Base-by-base conservation (phyloP, 345 rosid species). In the Syzygium aqueum region DNA sequence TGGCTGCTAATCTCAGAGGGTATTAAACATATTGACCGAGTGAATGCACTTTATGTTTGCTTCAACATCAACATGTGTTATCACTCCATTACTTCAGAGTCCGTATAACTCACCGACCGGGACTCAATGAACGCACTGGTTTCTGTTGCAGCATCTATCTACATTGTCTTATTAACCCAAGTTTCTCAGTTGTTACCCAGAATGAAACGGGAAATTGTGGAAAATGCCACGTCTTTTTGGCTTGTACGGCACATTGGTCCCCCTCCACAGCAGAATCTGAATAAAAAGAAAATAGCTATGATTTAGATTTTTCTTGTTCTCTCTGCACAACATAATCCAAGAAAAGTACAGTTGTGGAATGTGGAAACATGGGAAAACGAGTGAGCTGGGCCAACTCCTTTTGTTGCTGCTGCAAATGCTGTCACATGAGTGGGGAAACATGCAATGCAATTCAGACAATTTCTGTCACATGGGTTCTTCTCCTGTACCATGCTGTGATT, bases 171-270 rank as follows among this genome's bases (percentile, higher is more conserved):
- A 8, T 61, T 6, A 0, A 61, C 73, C 73, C 73, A 61, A 13
- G 73, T n/a, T 61, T 61, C 33, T 14, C 0, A n/a, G 73, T 6
- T 61, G 19, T 61, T n/a, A 14, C 33, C 37, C 14, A n/a, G 16
- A 61, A 61, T 61, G 37, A 61, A 61, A 14, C 73, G n/a, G 19
- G 19, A n/a, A 61, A 61, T 12, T n/a, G 73, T 14, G 73, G 37
- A 61, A 30, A n/a, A 61, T n/a, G 33, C 73, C 33, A n/a, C 73
- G 13, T 61, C 73, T 61, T 61, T n/a, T 61, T 30, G 17, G 14
- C 17, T 61, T 61, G 73, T 0, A 7, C 0, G 3, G 33, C 73
- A 14, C 33, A 61, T n/a, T n/a, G 73, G 73, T n/a, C 19, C 17
- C 33, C 73, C 73, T n/a, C 37, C 73, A n/a, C 0, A 13, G 17